Base-by-base conservation (phyloP, 2,329 filamentous ascomycete species). In the Stagonosporopsis rhizophila region DNA sequence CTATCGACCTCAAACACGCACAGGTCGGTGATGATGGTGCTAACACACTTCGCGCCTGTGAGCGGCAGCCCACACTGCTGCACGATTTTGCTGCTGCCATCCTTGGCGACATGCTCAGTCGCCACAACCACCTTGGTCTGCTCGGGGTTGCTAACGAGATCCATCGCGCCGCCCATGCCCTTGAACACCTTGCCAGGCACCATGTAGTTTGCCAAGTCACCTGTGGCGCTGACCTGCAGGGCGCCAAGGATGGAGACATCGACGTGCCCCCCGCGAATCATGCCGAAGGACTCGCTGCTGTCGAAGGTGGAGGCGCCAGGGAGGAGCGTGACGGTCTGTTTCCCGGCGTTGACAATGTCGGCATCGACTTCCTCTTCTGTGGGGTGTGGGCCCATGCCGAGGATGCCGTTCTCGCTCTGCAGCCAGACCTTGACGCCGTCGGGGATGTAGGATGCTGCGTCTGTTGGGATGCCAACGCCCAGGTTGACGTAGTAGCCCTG, bases 401-500 rank as follows among this genome's bases (percentile, higher is more conserved):
- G 62, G 27, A 81, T 80, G 11, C 78, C 78, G 65, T 80, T 80
- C 55, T 80, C 78, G 50, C 69, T 92, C 80, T 96, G 79, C 5
- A 81, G 66, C 72, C 77, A 78, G 2, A 81, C 92, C 75, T 94
- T 89, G 19, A 67, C 67, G 7, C 61, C 65, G 2, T 64, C 49
- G 4, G 71, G 71, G 2, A 96, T 90, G 69, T 94, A 96, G 52
- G 85, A 88, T 2, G 92, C 91, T 1, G 92, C 92, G 46, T 95
- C 84, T 86, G 95, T 96, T 45, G 92, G 92, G 87, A 96, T 96
- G 56, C 92, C 92, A 65, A 96, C 96, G 57, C 92, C 92, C 52
- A 96, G 78, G 78, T 96, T 96, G 65, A 91, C 92, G 75, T 96
- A 96, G 90, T 94, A 95, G 77, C 92, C 92, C 76, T 96, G 92